Evolutionary conservation across 441 rosid genomes (phyloP).

Genomic region (Isatis lusitanica): DNA sequence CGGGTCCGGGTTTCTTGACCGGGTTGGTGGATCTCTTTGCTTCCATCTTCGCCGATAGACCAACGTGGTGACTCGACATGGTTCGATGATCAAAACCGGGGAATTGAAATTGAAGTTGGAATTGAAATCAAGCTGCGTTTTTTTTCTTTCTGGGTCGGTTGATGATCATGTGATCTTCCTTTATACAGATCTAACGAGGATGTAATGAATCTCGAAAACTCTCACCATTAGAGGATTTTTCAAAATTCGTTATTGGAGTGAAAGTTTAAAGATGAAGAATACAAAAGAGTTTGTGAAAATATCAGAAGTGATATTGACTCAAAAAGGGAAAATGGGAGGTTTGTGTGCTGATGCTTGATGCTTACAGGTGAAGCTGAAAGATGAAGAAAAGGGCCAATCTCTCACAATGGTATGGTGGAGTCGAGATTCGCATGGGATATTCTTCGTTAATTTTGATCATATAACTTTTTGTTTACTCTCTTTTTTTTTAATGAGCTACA

Average conservation of each 20-base stretch:
- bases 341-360: slow-evolving; percentile 17
- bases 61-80: slow-evolving; percentile 36
- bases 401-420: slow-evolving; percentile 32
- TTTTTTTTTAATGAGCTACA: neutral
- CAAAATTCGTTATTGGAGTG: neutral
- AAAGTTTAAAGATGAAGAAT: neutral
- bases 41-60: slow-evolving; percentile 37
- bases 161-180: slow-evolving; percentile 21
- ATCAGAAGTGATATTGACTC: neutral
- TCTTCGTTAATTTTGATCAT: slow-evolving; percentile 3
- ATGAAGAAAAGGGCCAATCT: slow-evolving; percentile 13
- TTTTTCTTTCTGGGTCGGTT: slow-evolving; percentile 13
- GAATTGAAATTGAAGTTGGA: neutral
- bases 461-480: neutral
- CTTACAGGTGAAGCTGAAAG: slow-evolving; percentile 22
- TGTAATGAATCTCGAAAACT: slow-evolving; percentile 5
- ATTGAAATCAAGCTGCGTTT: neutral
- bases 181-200: slow-evolving; percentile 12
- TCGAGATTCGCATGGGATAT: slow-evolving; percentile 33
- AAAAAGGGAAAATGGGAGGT: slow-evolving; percentile 5
- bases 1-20: slow-evolving; percentile 51
- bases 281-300: neutral
- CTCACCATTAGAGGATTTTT: neutral
- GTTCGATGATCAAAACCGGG: neutral
- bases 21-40: slow-evolving; percentile 39